A percentile compares a stretch with the other conserved stretches of the same genome.
Conservation (phyloP, 345 rosid genomes). For the Populus simonii region DNA sequence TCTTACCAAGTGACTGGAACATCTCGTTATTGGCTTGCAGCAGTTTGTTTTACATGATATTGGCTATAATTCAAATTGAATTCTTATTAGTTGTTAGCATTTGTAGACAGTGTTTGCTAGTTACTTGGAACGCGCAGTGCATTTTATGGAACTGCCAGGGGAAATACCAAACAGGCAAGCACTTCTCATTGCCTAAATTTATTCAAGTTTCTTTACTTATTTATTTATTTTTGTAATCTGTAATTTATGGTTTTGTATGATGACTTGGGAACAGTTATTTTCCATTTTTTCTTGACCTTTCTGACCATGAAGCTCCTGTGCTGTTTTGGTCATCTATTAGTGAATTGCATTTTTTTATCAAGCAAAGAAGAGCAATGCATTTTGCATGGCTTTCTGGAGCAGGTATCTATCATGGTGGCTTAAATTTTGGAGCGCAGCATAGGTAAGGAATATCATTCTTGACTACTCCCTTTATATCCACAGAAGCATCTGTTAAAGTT, state of each 20-base stretch:
- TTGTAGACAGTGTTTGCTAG: conserved; percentile 81
- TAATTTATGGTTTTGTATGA: background rate
- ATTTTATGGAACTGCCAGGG: conserved; percentile 99
- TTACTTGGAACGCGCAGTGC: conserved; percentile 90
- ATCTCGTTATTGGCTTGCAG: background rate
- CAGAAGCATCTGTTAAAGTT: conserved; percentile 18
- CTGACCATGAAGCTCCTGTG: conserved; percentile 7
- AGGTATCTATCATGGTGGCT: conserved; percentile 91
- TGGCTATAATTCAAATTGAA: background rate
- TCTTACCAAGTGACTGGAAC: conserved; percentile 3
- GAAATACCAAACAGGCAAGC: conserved; percentile 96
- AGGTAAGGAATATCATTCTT: conserved; percentile 48
- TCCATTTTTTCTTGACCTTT: conserved; percentile 12
- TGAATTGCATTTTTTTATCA: conserved; percentile 92
- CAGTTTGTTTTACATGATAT: background rate
- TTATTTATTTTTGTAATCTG: background rate
- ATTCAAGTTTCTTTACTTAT: background rate
- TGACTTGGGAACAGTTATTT: background rate
- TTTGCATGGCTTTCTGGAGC: conserved; percentile 99
- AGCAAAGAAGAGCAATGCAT: conserved; percentile 96
- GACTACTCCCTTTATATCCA: conserved; percentile 14
- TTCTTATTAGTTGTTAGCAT: conserved; percentile 14
- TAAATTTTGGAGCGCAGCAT: conserved; percentile 92
- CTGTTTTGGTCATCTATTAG: conserved; percentile 38
- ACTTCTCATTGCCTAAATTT: background rate